These are phyloP conservation scores for Trichoderma erinaceum DNA, from an alignment of 495 filamentous ascomycete genomes.

Conservation along the genomic window DNA sequence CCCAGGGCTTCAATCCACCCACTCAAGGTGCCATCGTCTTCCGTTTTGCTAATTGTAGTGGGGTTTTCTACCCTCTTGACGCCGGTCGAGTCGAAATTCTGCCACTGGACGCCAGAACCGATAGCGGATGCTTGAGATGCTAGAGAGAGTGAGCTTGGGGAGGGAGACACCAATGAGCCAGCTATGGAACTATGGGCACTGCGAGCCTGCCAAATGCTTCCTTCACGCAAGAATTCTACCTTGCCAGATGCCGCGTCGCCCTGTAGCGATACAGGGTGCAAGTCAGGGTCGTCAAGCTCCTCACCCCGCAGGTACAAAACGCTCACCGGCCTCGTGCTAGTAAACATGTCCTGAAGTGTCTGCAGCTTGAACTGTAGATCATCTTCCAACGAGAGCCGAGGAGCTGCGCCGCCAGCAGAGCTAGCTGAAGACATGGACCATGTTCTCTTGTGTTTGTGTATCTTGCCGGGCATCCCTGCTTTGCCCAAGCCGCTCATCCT, in stretches of 20 bases:
- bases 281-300: conserved; percentile 81
- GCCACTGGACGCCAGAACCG: conserved; percentile 45
- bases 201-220: conserved; percentile 47
- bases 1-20: conserved; percentile 90
- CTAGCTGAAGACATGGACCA: conserved; percentile 94
- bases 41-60: conserved; percentile 39
- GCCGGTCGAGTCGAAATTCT: conserved; percentile 42
- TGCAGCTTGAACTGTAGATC: conserved; percentile 81
- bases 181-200: conserved; percentile 49
- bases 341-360: conserved; percentile 92
- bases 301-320: conserved; percentile 77
- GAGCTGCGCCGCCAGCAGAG: conserved; percentile 48
- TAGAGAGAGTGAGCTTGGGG: conserved; percentile 57
- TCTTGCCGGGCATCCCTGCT: conserved; percentile 54
- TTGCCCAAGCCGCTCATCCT: conserved; percentile 52
- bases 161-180: conserved; percentile 63
- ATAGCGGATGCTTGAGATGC: conserved; percentile 43
- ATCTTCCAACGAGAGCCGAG: conserved; percentile 68
- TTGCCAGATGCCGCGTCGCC: conserved; percentile 59
- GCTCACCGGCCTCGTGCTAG: conserved; percentile 79
- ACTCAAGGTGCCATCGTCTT: conserved; percentile 51
- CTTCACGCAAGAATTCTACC: conserved; percentile 52
- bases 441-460: conserved; percentile 82
- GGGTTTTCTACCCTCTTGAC: conserved; percentile 41
- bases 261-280: conserved; percentile 70